phyloP scores from a whole-genome alignment of 2,329 filamentous ascomycete species.

The Xylaria sp. region DNA sequence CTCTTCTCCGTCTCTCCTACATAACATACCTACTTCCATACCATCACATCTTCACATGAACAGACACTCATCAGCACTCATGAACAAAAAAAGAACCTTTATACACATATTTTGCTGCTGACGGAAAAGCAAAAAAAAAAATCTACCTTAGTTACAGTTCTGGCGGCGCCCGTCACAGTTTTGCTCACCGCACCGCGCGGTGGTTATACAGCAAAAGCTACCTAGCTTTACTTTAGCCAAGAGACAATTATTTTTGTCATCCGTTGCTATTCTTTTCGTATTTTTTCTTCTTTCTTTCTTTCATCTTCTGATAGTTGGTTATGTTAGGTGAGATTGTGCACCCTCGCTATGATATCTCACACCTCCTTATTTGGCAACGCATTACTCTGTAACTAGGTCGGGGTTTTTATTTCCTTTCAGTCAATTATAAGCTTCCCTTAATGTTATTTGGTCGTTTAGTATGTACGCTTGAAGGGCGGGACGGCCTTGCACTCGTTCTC shows the following conservation, averaged over 20 bases:
- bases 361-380: slow-evolving; percentile 15
- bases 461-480: slow-evolving; percentile 91
- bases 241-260: no score
- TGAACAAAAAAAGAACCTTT: slow-evolving; percentile 21
- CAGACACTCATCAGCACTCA: no score
- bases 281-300: no score
- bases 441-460: slow-evolving; percentile 50
- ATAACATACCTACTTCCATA: no score
- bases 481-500: slow-evolving; percentile 95
- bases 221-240: no score
- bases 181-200: not conserved
- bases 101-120: slow-evolving; percentile 23
- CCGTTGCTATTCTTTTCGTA: no score
- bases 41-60: no score
- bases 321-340: slow-evolving; percentile 12
- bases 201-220: no score
- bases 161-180: slow-evolving; percentile 11
- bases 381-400: slow-evolving; percentile 11
- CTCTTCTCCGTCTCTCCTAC: no score
- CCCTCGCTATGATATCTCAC: slow-evolving; percentile 9
- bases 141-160: slow-evolving; percentile 27
- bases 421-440: no score
- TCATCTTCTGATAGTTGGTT: not conserved
- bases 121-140: slow-evolving; percentile 9
- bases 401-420: not conserved